Conservation (phyloP, 2,329 filamentous ascomycete genomes). For the Colletotrichum endophyticum region DNA sequence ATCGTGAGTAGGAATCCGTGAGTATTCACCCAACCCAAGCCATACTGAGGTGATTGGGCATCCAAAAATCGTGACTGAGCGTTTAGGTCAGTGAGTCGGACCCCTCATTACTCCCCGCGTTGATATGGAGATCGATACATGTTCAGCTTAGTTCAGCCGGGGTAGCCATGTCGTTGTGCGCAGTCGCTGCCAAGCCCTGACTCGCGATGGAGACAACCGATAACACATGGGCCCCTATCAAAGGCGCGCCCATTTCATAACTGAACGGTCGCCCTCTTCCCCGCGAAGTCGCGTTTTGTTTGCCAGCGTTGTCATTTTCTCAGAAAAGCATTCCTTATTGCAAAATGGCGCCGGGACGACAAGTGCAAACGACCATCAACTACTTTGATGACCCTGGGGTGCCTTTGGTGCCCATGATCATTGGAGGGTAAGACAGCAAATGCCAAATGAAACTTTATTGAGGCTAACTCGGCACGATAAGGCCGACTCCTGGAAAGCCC, state of each 20-base stretch:
- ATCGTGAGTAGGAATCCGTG: neutral
- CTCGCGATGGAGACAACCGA: neutral
- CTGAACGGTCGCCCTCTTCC: neutral
- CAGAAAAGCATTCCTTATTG: no score
- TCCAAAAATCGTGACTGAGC: neutral
- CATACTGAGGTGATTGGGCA: neutral
- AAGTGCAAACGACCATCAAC: constrained; percentile 12
- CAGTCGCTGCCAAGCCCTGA: neutral
- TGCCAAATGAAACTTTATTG: neutral
- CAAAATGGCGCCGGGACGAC: constrained; percentile 1
- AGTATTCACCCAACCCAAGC: neutral
- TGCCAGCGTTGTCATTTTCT: neutral
- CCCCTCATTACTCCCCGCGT: neutral
- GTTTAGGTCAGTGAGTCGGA: neutral
- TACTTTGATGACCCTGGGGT: constrained; percentile 18
- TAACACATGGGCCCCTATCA: neutral
- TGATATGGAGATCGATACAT: neutral
- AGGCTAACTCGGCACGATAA: neutral
- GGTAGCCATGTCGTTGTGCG: neutral
- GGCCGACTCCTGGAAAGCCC: constrained; percentile 11
- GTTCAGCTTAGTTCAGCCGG: neutral
- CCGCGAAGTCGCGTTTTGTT: neutral
- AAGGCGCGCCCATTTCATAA: neutral
- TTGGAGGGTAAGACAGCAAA: constrained; percentile 5
- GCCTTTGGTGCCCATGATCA: constrained; percentile 16